Percentiles rank a stretch among this genome's conserved stretches.
Conservation (phyloP, 1,139 yeast genomes). For the Yarrowia galli region DNA sequence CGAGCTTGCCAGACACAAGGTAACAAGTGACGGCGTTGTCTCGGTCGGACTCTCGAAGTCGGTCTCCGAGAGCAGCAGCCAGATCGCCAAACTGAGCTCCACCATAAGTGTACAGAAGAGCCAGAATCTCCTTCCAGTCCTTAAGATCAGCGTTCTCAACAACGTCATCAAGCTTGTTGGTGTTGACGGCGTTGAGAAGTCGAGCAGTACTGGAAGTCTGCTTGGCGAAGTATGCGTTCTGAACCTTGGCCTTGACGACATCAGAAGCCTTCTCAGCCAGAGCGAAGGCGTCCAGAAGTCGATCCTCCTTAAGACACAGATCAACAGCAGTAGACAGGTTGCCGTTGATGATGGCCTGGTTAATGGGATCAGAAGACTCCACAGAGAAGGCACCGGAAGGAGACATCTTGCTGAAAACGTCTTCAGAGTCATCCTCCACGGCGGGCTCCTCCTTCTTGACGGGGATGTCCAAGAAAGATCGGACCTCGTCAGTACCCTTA, state of each 20-base stretch:
- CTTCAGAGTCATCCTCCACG: constrained; percentile 49
- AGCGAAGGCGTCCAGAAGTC: constrained; percentile 78
- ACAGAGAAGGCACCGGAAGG: constrained; percentile 58
- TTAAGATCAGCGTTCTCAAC: constrained; percentile 77
- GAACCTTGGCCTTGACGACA: constrained; percentile 67
- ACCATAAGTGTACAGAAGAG: constrained; percentile 65
- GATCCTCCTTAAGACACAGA: constrained; percentile 67
- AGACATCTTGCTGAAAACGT: constrained; percentile 48
- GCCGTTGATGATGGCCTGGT: constrained; percentile 67
- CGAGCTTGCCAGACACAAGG: constrained; percentile 81
- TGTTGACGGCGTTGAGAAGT: constrained; percentile 67
- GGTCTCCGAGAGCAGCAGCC: constrained; percentile 76
- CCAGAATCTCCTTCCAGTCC: constrained; percentile 86
- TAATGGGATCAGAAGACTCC: constrained; percentile 55
- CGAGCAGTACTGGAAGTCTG: constrained; percentile 68
- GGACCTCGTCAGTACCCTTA: constrained; percentile 53
- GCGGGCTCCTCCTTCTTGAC: constrained; percentile 41
- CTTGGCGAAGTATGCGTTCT: constrained; percentile 70
- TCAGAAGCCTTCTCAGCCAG: constrained; percentile 75
- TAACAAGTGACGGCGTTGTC: constrained; percentile 80
- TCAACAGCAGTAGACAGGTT: constrained; percentile 73
- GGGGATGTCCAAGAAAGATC: constrained; percentile 31
- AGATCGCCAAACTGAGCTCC: constrained; percentile 58
- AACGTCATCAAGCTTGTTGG: constrained; percentile 68
- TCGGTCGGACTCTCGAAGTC: constrained; percentile 61